These are phyloP conservation scores for Hysterium pulicare DNA, from an alignment of 2,329 filamentous ascomycete genomes.

Conservation along the genomic window DNA sequence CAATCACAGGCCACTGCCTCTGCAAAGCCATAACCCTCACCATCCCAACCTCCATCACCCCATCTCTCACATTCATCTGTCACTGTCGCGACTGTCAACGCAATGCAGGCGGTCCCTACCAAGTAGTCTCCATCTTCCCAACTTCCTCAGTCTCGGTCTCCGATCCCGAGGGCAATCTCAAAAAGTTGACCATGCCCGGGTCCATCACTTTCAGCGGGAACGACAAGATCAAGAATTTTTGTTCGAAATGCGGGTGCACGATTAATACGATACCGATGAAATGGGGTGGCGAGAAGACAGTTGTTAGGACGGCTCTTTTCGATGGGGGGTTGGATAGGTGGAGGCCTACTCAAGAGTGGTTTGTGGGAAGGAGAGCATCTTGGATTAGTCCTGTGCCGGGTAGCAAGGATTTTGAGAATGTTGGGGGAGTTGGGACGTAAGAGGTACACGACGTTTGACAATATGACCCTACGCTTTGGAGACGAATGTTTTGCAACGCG, in stretches of 20 bases:
- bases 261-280: not conserved
- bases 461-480: too few relatives aligned
- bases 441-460: too few relatives aligned
- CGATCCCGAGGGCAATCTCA: not conserved
- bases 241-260: not conserved
- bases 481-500: too few relatives aligned
- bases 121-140: not conserved
- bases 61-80: not conserved
- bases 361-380: not conserved
- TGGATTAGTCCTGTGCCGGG: not conserved
- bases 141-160: not conserved
- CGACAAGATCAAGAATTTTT: not conserved
- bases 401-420: not conserved
- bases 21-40: not conserved
- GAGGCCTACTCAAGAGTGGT: not conserved
- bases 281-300: not conserved
- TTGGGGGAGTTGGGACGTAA: not conserved
- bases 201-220: not conserved
- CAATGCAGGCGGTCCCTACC: not conserved
- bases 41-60: not conserved
- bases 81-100: slow-evolving; percentile 1
- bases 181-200: not conserved
- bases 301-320: not conserved
- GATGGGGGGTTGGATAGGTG: not conserved
- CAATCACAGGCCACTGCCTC: not conserved